phyloP scores from a whole-genome alignment of 2,329 filamentous ascomycete genomes.

The Lecanicillium sp. region DNA sequence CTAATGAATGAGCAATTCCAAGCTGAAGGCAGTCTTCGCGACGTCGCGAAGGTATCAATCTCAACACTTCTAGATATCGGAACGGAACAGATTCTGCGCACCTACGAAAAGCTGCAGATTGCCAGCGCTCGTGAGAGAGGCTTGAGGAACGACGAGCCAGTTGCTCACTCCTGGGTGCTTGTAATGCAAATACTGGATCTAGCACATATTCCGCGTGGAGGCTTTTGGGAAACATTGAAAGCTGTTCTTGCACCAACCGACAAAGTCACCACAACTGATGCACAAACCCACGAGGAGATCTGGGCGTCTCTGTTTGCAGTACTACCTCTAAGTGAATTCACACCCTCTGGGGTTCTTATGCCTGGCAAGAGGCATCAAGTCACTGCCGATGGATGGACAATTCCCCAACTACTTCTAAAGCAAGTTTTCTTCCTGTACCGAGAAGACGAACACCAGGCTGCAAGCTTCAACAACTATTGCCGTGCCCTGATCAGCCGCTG shows the following conservation, averaged over 20 bases:
- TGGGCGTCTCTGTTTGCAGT: slow-evolving; percentile 55
- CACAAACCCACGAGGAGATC: slow-evolving; percentile 41
- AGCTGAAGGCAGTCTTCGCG: slow-evolving; percentile 41
- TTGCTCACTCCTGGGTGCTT: slow-evolving; percentile 50
- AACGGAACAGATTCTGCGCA: slow-evolving; percentile 31
- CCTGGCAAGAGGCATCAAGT: slow-evolving; percentile 21
- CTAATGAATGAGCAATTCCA: slow-evolving; percentile 29
- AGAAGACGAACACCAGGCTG: slow-evolving; percentile 43
- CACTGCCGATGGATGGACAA: slow-evolving; percentile 47
- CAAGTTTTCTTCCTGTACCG: slow-evolving; percentile 52
- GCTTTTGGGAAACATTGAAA: slow-evolving; percentile 55
- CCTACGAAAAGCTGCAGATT: slow-evolving; percentile 42
- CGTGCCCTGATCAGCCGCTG: slow-evolving; percentile 52
- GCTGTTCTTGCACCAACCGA: slow-evolving; percentile 29
- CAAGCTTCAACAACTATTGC: slow-evolving; percentile 60
- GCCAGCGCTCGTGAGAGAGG: slow-evolving; percentile 40
- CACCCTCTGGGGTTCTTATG: slow-evolving; percentile 42
- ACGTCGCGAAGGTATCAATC: slow-evolving; percentile 29
- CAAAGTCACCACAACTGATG: slow-evolving; percentile 30
- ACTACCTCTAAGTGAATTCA: slow-evolving; percentile 54
- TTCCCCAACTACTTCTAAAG: slow-evolving; percentile 50
- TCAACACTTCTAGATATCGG: slow-evolving; percentile 34
- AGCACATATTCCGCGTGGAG: slow-evolving; percentile 39
- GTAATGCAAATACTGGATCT: slow-evolving; percentile 46
- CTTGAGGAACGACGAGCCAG: slow-evolving; percentile 37